Evolutionary conservation across 345 rosid species (phyloP), one percentile per base, ranked within the genome.

Genomic region (Bruguiera gymnorhiza): DNA sequence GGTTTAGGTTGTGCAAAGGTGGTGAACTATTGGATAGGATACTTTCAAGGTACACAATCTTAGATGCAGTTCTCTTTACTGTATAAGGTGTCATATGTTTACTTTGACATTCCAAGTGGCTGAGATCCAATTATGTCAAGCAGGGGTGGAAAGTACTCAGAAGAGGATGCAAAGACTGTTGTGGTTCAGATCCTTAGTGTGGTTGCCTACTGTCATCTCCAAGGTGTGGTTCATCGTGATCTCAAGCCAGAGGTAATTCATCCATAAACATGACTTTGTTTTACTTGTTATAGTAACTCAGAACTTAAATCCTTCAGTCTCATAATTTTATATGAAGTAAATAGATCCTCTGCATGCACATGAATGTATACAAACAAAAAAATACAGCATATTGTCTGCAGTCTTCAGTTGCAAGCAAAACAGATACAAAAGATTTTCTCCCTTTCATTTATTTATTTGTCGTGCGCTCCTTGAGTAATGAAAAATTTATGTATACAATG

Each of bases 171-270:
- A 64, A 94, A 84, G 73, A 77, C 74, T 65, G 91, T 94, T 54
- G 84, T 94, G 88, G 83, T 91, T 86, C 99, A 94, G 82, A 88
- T 92, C 75, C 79, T 94, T 65, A 88, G 80, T 79, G 92, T 89
- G 48, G 93, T 85, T 65, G 87, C 98, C 0, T 91, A 85, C 75
- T 94, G 97, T 77, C 98, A 94, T 81, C 87, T 89, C 62, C 99
- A 94, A 86, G 99, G 99, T 55, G 96, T 94, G 50, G 97, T 94
- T 80, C 99, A 94, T 83, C 99, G 99, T 43, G 99, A 94, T 78
- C 93, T 94, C 55, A 94, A 94, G 87, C 99, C 99, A 13, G 99
- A 94, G 99, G 99, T 94, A 83, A 73, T 70, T 75, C 27, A 50
- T 50, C 68, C 29, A 27, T 5, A 29, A 58, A 31, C 62, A 60